Percentiles rank a stretch among this genome's conserved stretches.
These are phyloP conservation scores for Massospora cicadina DNA, from an alignment of 371 early-diverging fungal genomes.

Conservation along the genomic window DNA sequence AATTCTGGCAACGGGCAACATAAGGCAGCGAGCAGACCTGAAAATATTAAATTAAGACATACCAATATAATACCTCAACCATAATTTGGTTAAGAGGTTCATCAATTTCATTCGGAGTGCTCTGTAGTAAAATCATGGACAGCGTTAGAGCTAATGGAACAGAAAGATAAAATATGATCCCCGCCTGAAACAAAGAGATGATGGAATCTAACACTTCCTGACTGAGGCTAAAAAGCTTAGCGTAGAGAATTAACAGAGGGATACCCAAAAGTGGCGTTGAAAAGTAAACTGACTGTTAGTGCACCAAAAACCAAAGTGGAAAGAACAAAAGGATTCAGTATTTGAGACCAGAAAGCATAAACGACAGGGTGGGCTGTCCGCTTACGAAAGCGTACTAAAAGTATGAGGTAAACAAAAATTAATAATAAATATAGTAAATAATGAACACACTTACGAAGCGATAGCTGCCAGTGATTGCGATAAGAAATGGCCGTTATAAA, in stretches of 20 bases:
- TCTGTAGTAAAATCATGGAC: constrained; percentile 4
- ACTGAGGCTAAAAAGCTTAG: not conserved
- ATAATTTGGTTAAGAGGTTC: not conserved
- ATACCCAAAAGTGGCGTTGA: constrained; percentile 6
- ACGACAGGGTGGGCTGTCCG: not conserved
- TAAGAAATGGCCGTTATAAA: not conserved
- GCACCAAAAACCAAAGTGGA: not conserved
- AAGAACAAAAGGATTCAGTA: not conserved
- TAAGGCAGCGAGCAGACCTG: not conserved
- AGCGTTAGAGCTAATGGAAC: not conserved
- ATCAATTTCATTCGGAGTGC: not conserved
- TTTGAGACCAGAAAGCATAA: not conserved
- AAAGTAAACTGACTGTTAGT: not conserved
- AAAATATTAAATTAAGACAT: not conserved
- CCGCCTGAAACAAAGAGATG: not conserved
- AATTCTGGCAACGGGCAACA: not conserved
- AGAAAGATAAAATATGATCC: constrained; percentile 2
- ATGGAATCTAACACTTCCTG: constrained; percentile 3
- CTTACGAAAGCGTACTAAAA: not conserved
- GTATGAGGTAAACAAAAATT: too few species aligned
- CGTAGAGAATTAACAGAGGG: not conserved
- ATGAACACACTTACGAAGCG: not conserved
- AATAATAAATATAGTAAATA: too few species aligned
- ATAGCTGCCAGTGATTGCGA: constrained; percentile 1
- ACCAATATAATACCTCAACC: not conserved